These are phyloP conservation scores for Aspergillus brasiliensis DNA, from an alignment of 2,329 filamentous ascomycete genomes.

Conservation along the genomic window DNA sequence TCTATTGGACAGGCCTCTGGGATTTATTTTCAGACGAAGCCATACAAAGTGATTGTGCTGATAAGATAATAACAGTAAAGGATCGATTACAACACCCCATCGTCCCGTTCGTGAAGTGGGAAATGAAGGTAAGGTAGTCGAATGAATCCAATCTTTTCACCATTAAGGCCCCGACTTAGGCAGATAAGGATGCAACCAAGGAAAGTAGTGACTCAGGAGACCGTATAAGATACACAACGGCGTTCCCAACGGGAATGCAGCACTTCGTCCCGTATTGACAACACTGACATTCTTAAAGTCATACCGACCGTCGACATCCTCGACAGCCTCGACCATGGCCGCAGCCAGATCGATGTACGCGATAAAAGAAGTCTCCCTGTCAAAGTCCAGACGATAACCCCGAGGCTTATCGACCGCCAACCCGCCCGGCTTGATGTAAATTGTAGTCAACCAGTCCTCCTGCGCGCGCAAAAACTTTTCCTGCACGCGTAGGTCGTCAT, in stretches of 20 bases:
- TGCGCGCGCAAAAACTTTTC: constrained; percentile 5
- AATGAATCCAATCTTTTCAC: too few species aligned
- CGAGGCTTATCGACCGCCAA: constrained; percentile 9
- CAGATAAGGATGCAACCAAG: constrained; percentile 9
- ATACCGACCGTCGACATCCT: constrained; percentile 3
- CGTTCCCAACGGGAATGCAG: constrained; percentile 10
- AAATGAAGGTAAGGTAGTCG: too few species aligned
- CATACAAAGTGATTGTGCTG: too few species aligned
- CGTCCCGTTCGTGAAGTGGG: too few species aligned
- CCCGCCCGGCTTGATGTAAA: constrained; percentile 14
- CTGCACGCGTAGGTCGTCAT: constrained; percentile 6
- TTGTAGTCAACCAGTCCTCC: constrained; percentile 6
- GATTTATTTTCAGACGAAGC: too few species aligned
- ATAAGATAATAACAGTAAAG: too few species aligned
- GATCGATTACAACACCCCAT: too few species aligned
- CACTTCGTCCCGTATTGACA: constrained; percentile 5
- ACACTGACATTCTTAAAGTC: constrained; percentile 12
- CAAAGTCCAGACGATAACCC: constrained; percentile 7
- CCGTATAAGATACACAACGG: constrained; percentile 10
- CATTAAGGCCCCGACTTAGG: too few species aligned
- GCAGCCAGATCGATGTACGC: constrained; percentile 14
- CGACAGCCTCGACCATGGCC: constrained; percentile 12
- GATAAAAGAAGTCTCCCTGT: constrained; percentile 7
- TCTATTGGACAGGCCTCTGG: too few species aligned
- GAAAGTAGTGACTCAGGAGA: constrained; percentile 13